Base-by-base conservation (phyloP, 1,284 basidiomycete species). In the Phylloboletellus chloephorus region DNA sequence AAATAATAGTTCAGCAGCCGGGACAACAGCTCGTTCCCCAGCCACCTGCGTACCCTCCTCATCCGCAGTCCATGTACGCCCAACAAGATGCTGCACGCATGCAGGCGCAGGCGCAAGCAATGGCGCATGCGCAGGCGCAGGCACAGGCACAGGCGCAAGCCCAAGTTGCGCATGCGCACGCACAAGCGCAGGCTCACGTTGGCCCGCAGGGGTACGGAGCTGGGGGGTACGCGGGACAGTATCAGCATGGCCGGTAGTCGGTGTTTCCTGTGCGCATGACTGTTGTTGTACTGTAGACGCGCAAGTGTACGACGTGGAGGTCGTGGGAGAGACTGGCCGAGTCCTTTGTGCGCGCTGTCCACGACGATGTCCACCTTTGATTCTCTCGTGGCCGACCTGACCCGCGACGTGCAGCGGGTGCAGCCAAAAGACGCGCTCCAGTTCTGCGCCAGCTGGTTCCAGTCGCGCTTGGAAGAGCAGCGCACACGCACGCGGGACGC, bases 361-460 rank as follows among this genome's bases (percentile, higher is more conserved):
- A 47, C 28, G 46, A 58, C 51, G 46, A 58, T 62, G 72, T 83
- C 86, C 28, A 87, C 87, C 20, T 89, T 88, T 60, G 81, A 88
- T 54, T 64, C 69, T 22, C 79, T 97, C 52, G 74, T 97, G 54
- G 78, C 76, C 51, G 91, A 97, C 57, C 76, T 97, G 48, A 87
- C 88, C 52, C 81, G 88, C 57, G 94, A 96, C 64, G 79, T 79
- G 35, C 73, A 87, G 28, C 80, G 88, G 49, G 86, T 82, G 12
- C 86, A 91, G 56, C 94, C 93, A 13, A 78, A 78, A 53, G 94
- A 97, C 60, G 78, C 86, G 4, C 79, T 96, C 38, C 94, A 97
- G 65, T 97, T 90, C 69, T 95, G 90, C 58, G 84, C 93, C 38
- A 92, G 84, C 60, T 98, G 94, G 94, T 97, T 97, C 69, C 88